Percentiles rank a stretch among this genome's conserved stretches.
These are phyloP conservation scores for Mycena alexandri DNA, from an alignment of 768 basidiomycete species.

Conservation along the genomic window DNA sequence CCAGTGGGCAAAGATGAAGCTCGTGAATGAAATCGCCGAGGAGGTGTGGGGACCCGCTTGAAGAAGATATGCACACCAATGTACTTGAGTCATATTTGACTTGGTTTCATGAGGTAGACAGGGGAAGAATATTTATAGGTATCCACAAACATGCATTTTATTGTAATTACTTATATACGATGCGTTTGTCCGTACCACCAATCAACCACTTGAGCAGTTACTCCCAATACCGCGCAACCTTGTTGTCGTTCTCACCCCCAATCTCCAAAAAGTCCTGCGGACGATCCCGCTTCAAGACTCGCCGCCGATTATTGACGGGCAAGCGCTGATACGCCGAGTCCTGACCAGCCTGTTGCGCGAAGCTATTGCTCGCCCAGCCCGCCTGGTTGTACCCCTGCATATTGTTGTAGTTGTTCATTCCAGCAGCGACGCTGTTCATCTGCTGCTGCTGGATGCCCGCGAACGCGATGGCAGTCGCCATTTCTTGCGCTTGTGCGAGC, in stretches of 20 bases:
- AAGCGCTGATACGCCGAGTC: slow-evolving; percentile 91
- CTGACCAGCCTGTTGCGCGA: slow-evolving; percentile 71
- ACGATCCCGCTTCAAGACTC: slow-evolving; percentile 83
- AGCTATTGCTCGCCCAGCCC: slow-evolving; percentile 59
- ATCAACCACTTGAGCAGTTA: slow-evolving; percentile 44
- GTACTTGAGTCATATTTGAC: not conserved
- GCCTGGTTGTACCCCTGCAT: slow-evolving; percentile 55
- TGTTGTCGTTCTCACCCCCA: slow-evolving; percentile 70
- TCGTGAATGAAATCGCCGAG: slow-evolving; percentile 33
- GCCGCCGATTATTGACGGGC: slow-evolving; percentile 84
- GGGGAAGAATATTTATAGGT: slow-evolving; percentile 8
- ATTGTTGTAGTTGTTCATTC: slow-evolving; percentile 55
- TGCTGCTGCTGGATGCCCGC: slow-evolving; percentile 71
- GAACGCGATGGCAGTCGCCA: slow-evolving; percentile 73
- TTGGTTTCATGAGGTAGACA: not conserved
- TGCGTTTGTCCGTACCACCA: not conserved
- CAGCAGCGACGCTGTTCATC: slow-evolving; percentile 53
- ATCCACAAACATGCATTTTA: slow-evolving; percentile 5
- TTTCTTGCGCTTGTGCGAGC: slow-evolving; percentile 82
- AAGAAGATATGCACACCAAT: not conserved
- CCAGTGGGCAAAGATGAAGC: slow-evolving; percentile 40
- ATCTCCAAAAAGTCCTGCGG: slow-evolving; percentile 89
- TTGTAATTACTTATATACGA: not conserved
- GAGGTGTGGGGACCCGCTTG: slow-evolving; percentile 36
- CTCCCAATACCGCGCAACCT: slow-evolving; percentile 85